Evolutionary conservation across 106 monocot species (phyloP), one percentile per base, ranked within the genome.

Genomic region (Phalaenopsis aphrodite): DNA sequence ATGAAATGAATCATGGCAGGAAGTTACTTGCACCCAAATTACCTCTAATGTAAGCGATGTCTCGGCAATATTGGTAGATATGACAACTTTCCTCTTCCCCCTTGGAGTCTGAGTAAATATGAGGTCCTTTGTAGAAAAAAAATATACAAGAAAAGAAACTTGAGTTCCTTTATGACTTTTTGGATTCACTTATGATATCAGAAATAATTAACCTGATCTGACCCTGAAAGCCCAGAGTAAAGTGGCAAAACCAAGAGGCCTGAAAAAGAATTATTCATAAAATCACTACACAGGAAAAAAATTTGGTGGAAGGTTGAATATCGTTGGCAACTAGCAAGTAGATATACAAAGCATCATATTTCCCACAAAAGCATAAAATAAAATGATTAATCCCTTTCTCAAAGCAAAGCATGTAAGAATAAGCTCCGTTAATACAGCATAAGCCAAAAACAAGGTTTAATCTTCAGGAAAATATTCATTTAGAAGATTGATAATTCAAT

Each of bases 41-140:
- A 94, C 98, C 92, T 99, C 99, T 41, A 99, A 86, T 77, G 99
- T 99, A 71, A 99, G 80, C 80, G 99, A 99, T 75, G 99, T 99
- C 81, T 99, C 99, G 17, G 99, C 95, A 88, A 99, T 99, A 90
- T 99, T 99, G 8, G 99, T 99, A 76, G 95, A 95, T 89, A 99
- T 86, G 16, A 99, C 87, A 78, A 95, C 95, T 84, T 99, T 99
- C 77, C 99, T 92, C 79, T 91, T 93, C 76, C 99, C 99, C 79
- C 78, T 92, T 48, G 99, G 91, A 19, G 92, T 89, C 1, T 89
- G 93, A 84, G 92, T 79, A 87, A 99, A 99, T 80, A 99, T 87
- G 67, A 98, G 90, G 56, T 94, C 98, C 98, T 98, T 58, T 76
- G 41, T 78, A 77, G 18, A 78, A 85, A 47, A 52, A 75, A 37